Evolutionary conservation across 768 basidiomycete species (phyloP), one percentile per base, ranked within the genome.

Genomic region (Rhodotorula graminis): DNA sequence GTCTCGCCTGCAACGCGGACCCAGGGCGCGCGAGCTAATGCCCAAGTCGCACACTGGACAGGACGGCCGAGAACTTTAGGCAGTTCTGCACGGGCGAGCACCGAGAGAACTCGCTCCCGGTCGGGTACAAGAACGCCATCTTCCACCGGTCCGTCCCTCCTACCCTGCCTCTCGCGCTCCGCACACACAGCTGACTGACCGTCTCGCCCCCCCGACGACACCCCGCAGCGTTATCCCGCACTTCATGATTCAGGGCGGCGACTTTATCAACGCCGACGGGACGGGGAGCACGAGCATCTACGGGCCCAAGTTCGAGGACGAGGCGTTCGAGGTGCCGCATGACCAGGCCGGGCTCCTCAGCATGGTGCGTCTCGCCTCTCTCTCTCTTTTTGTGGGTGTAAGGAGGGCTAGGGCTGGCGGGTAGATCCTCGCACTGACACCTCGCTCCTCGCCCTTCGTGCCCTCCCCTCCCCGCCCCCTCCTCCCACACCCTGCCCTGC

Each of bases 1-100:
- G 21, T 6, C n/a, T 15, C 29, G 14, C n/a, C 14, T n/a, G n/a
- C n/a, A n/a, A n/a, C n/a, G n/a, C n/a, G n/a, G n/a, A 46, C 29
- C 12, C 49, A 27, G 40, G 31, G 19, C 59, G 44, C 11, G 40
- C 27, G 6, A 14, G n/a, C 40, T 47, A n/a, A 15, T n/a, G 9
- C 31, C 29, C 8, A 42, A 25, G 31, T 50, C 21, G 16, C 19
- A 10, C 15, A 3, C 0, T 31, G 33, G 19, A 14, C 70, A 96
- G 94, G 79, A 98, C 95, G 5, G 93, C 93, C 15, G 95, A 99
- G 82, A 99, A 98, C 83, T 98, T 98, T 79, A 85, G 96, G 72
- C 95, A 98, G 78, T 84, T 98, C 40, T 98, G 95, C 80, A 97
- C 94, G 4, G 96, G 96, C n/a, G 95, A 98, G 82, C 91, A 87